Base-by-base conservation (phyloP, 2,329 filamentous ascomycete species). In the Xylariaceae sp. region DNA sequence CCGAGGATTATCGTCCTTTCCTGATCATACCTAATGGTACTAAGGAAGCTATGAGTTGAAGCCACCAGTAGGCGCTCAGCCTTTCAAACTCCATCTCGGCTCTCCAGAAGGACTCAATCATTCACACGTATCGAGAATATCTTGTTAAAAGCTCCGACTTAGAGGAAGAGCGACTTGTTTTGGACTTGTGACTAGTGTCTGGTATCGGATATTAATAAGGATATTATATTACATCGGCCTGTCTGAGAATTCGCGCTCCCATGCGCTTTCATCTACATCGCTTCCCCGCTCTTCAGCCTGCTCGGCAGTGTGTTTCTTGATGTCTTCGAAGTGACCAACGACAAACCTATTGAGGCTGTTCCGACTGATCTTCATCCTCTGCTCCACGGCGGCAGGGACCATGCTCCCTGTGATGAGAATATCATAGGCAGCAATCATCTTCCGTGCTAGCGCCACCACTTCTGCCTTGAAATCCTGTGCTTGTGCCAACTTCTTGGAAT, bases 351-450 rank as follows among this genome's bases (percentile, higher is more conserved):
- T 65, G 10, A 70, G 43, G 18, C 27, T 23, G 33, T 64, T 66
- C 8, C 63, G 62, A 21, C 37, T 59, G 13, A 21, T 43, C 49
- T 59, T 62, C 8, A 68, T 44, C 20, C 42, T 27, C 18, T 57
- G 50, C 23, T 50, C 45, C 6, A 44, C 32, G 4, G 54, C 46
- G n/a, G 55, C 33, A 11, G 59, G 35, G 8, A 63, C 41, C 39
- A 59, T 30, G 26, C 61, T 48, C 23, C 57, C 50, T 26, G 39
- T 52, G 32, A 61, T 51, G 11, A 71, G 43, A 30, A 62, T 61
- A 52, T 69, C 67, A 43, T 59, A 62, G 13, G 65, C 61, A 24
- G 64, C 62, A 42, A 65, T 60, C 60, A 71, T 67, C 54, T 65
- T 69, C 24, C 68, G 64, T 30, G 63, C 64, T 16, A 71, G 57